Conservation (phyloP, 2,329 filamentous ascomycete species). For the Colletotrichum paranaense region DNA sequence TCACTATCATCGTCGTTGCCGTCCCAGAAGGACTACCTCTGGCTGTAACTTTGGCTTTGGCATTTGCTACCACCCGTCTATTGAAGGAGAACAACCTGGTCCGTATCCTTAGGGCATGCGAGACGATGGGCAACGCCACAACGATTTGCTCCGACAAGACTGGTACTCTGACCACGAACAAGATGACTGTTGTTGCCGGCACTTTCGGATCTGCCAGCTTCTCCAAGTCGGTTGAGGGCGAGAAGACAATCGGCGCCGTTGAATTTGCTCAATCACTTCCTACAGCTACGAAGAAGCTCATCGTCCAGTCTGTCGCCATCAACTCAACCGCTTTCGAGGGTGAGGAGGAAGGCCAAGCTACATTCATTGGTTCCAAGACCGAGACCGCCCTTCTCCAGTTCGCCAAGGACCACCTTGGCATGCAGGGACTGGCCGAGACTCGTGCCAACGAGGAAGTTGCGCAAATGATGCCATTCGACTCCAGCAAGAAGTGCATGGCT, state of each 20-base stretch:
- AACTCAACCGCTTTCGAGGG: constrained; percentile 70
- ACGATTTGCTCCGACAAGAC: constrained; percentile 85
- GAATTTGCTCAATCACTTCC: constrained; percentile 39
- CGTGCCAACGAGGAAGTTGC: constrained; percentile 58
- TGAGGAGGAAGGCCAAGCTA: constrained; percentile 54
- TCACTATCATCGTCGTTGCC: constrained; percentile 75
- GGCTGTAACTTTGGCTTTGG: constrained; percentile 75
- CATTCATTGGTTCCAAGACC: constrained; percentile 67
- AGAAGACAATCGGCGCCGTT: constrained; percentile 38
- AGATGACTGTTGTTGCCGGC: constrained; percentile 80
- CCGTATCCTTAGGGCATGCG: constrained; percentile 74
- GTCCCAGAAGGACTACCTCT: constrained; percentile 75
- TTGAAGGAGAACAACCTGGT: constrained; percentile 78
- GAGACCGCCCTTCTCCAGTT: constrained; percentile 65
- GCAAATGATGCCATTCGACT: constrained; percentile 66
- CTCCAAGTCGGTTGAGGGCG: constrained; percentile 41
- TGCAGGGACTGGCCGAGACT: constrained; percentile 57
- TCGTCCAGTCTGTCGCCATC: constrained; percentile 61
- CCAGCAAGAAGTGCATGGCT: constrained; percentile 66
- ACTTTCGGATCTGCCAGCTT: constrained; percentile 65
- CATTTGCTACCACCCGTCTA: constrained; percentile 77
- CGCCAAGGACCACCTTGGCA: constrained; percentile 61
- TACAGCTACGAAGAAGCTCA: constrained; percentile 44
- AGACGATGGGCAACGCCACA: constrained; percentile 79
- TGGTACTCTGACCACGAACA: constrained; percentile 74